Base-by-base conservation (phyloP, 1,139 yeast genomes). In the Geotrichum macrosporum region DNA sequence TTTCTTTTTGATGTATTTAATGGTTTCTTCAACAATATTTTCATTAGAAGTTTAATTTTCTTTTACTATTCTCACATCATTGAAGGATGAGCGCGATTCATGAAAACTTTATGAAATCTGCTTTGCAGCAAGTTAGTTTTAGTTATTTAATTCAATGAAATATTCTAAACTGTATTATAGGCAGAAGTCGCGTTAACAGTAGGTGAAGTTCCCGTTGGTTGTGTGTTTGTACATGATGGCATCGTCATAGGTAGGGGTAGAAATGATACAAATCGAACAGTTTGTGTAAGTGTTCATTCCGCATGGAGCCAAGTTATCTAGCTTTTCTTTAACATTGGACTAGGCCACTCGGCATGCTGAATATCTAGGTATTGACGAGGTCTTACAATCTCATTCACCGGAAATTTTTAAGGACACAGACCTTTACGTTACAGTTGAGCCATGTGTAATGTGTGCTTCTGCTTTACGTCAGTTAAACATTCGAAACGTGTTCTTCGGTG, bases 381-480 rank as follows among this genome's bases (percentile, higher is more conserved):
- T 84, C 1, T 61, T 77, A 34, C 44, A 58, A 24, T 42, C 54
- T 1, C 55, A 65, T 46, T 52, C 65, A 50, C 60, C 61, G 1
- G 48, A 52, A 2, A 56, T 79, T 12, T 69, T 87, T 66, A 58
- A 67, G 44, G 72, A 75, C 55, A 63, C 77, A 52, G 79, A 79
- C 29, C 70, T 92, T 16, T 92, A 88, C 64, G 99, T 92, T 20
- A 87, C 97, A 0, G 97, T 92, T 1, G 99, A 92, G 64, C 99
- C 99, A 0, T 92, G 99, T 64, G 83, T 94, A 9, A 92, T 92
- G 99, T 92, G 99, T 69, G 97, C 96, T 0, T 81, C 94, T 24
- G 92, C 95, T 2, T 67, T 92, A 44, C 76, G 92, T 48, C 98
- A 92, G 59, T 64, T 89, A 30, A 82, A 84, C 1, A 78, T 92